Base-by-base conservation (phyloP, 352 stramenopile species). In the Phytophthora crassamura region DNA sequence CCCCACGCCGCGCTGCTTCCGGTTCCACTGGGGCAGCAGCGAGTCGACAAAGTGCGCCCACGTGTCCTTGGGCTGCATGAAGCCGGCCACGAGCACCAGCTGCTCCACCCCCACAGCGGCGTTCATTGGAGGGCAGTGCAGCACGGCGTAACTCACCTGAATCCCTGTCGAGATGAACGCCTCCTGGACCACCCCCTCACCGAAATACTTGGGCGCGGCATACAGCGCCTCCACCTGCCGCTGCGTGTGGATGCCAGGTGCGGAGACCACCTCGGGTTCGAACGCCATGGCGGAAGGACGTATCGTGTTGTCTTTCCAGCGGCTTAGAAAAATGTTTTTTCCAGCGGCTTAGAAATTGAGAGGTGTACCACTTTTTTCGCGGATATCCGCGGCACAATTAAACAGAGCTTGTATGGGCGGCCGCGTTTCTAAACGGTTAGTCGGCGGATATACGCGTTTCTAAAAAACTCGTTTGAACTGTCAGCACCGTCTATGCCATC, bases 21-120 rank as follows among this genome's bases (percentile, higher is more conserved):
- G 35, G n/a, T 59, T 69, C 51, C 73, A 89, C 42, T 81, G 74
- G 38, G 72, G 45, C 32, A 86, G 57, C 7, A 90, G 33, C 38
- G 73, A 57, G 32, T 85, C 71, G 43, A 90, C 70, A 12, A 83
- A 69, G 14, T 78, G 56, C 9, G 77, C 70, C 79, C 77, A 90
- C 22, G 77, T 74, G 59, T 88, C 82, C 42, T 90, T 87, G 36
- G 57, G 61, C 34, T 78, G 71, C 65, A 76, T 74, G 58, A 87
- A 83, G 16, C 78, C 81, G 55, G 83, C 82, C 64, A 90, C 56
- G 28, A 88, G 59, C 41, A 88, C 67, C 32, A 90, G 48, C 30
- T 75, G 68, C 55, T 85, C 78, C 10, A 78, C 69, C 1, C 59
- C 48, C 49, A 73, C 49, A 8, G 56, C 41, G 9, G 55, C 80